These are phyloP conservation scores for Tolypocladium paradoxum DNA, from an alignment of 2,329 filamentous ascomycete genomes.

Conservation along the genomic window DNA sequence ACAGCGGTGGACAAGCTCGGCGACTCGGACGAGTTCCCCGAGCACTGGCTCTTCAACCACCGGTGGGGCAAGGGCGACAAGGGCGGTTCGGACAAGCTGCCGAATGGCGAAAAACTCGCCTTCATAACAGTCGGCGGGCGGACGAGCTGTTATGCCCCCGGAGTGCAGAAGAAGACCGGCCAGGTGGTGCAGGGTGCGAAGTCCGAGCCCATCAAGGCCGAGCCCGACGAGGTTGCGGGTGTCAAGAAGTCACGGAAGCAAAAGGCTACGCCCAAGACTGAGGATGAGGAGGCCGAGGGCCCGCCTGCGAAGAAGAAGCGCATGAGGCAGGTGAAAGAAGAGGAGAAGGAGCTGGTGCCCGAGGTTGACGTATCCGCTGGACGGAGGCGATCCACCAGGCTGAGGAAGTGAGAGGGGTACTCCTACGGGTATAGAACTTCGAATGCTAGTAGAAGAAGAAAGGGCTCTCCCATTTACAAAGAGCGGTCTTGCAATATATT, in stretches of 20 bases:
- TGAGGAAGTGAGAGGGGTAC: conserved; percentile 9
- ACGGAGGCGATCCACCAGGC: conserved; percentile 17
- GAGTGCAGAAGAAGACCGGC: conserved; percentile 69
- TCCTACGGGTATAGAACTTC: neutral
- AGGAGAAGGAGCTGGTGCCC: conserved; percentile 11
- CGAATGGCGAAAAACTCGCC: conserved; percentile 74
- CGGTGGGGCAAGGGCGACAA: conserved; percentile 89
- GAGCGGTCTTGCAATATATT: neutral
- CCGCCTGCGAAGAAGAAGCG: conserved; percentile 16
- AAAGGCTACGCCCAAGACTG: conserved; percentile 9
- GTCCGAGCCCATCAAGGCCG: conserved; percentile 26
- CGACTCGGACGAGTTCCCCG: conserved; percentile 75
- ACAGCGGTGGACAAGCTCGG: conserved; percentile 68
- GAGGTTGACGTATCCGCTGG: neutral
- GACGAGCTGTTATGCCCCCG: conserved; percentile 81
- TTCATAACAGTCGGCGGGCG: conserved; percentile 85
- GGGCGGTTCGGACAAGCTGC: conserved; percentile 52
- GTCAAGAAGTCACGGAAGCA: conserved; percentile 15
- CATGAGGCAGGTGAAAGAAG: conserved; percentile 6
- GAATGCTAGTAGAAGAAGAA: neutral
- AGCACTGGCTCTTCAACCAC: conserved; percentile 79
- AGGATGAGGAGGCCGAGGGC: conserved; percentile 13
- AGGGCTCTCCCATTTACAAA: neutral
- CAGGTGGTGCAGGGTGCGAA: conserved; percentile 30
- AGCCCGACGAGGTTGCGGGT: neutral